phyloP scores from a whole-genome alignment of 495 filamentous ascomycete species.

The Astrothelium subdiscretum region DNA sequence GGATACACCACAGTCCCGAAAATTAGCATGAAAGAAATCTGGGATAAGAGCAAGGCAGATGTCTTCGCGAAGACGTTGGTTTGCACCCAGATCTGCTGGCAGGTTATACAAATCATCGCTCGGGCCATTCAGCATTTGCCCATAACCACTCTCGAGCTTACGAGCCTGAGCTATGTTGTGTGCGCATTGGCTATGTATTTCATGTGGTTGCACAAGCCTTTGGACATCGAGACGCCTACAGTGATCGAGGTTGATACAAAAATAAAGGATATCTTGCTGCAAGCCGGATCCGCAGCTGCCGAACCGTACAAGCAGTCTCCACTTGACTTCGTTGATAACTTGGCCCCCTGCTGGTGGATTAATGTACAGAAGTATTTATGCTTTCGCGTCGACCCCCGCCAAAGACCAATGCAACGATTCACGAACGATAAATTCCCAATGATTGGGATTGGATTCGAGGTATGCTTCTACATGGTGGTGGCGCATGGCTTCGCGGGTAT shows the following conservation, averaged over 20 bases:
- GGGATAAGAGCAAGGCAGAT: slow-evolving; percentile 27
- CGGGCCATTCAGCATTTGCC: slow-evolving; percentile 18
- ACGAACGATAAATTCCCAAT: not conserved
- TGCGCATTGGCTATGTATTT: slow-evolving; percentile 30
- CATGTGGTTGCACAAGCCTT: slow-evolving; percentile 31
- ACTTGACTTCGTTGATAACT: slow-evolving; percentile 3
- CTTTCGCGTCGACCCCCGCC: not conserved
- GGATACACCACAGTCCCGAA: slow-evolving; percentile 9
- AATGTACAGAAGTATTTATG: not conserved
- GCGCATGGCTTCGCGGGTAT: not conserved
- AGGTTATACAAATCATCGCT: slow-evolving; percentile 7
- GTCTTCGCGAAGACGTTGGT: slow-evolving; percentile 11
- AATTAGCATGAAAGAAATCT: slow-evolving; percentile 19
- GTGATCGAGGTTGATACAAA: not conserved
- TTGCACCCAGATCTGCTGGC: slow-evolving; percentile 1
- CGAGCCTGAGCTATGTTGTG: slow-evolving; percentile 26
- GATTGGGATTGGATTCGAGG: not conserved
- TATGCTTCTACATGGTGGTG: not conserved
- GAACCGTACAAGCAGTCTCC: not conserved
- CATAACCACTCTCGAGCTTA: slow-evolving; percentile 27
- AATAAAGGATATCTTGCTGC: not conserved
- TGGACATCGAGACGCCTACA: slow-evolving; percentile 13
- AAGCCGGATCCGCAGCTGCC: not conserved
- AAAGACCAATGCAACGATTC: not conserved
- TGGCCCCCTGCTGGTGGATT: not conserved